Percentiles rank a stretch among this genome's conserved stretches.
Conservation (phyloP, 1,284 basidiomycete genomes). For the Porphyrellus sp. region DNA sequence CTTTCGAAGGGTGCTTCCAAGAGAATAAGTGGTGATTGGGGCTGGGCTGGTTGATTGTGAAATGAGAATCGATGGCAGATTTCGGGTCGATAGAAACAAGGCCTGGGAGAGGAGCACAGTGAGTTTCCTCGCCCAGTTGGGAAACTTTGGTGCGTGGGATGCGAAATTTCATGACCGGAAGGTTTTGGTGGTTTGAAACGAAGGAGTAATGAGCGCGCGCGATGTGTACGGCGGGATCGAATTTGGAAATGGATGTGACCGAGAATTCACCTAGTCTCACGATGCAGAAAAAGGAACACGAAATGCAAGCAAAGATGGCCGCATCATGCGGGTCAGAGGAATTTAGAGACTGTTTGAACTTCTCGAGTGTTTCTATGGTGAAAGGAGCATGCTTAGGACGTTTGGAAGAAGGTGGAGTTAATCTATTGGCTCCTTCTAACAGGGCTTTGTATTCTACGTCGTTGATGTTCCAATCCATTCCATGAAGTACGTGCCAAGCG, state of each 20-base stretch:
- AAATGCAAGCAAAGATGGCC: neutral
- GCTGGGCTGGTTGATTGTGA: neutral
- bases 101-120: neutral
- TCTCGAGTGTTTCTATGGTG: neutral
- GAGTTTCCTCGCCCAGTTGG: accelerated
- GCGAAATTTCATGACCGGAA: neutral
- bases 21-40: neutral
- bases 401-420: neutral
- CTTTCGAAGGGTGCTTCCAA: constrained; percentile 12
- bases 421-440: neutral
- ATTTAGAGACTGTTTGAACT: neutral
- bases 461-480: neutral
- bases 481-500: constrained; percentile 1
- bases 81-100: neutral
- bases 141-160: neutral
- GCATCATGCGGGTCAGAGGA: neutral
- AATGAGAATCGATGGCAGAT: neutral
- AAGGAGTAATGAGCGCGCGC: neutral
- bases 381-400: neutral
- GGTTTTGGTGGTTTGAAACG: neutral
- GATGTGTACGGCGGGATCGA: neutral
- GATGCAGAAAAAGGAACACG: neutral
- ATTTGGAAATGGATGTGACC: neutral
- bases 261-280: neutral
- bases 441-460: neutral